These are phyloP conservation scores for Syzygium aromaticum DNA, from an alignment of 345 rosid genomes.

Conservation along the genomic window DNA sequence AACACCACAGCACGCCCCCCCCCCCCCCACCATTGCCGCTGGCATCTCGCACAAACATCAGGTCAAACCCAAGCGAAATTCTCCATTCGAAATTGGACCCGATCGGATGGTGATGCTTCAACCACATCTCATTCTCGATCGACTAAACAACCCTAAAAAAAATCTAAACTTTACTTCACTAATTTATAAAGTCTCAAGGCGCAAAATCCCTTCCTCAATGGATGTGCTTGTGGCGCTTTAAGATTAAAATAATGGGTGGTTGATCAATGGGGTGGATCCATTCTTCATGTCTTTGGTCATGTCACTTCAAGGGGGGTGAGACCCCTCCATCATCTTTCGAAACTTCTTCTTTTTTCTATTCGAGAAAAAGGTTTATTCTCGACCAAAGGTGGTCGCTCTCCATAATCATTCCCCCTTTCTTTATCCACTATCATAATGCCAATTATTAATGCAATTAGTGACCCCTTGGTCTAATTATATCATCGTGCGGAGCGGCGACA, in stretches of 20 bases:
- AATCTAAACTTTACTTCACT: neutral
- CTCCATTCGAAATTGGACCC: neutral
- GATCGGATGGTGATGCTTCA: neutral
- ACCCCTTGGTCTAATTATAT: neutral
- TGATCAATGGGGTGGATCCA: constrained; percentile 14
- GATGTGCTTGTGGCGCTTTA: neutral
- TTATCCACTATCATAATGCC: constrained; percentile 1
- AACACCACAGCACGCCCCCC: no score
- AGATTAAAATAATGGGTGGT: neutral
- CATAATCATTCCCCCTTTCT: constrained; percentile 13
- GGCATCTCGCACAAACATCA: neutral
- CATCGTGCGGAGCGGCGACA: neutral
- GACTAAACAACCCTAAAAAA: neutral
- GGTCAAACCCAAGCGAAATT: neutral
- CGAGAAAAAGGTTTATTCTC: constrained; percentile 4
- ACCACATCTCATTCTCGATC: neutral
- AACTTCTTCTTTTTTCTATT: constrained; percentile 4
- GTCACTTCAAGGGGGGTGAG: neutral
- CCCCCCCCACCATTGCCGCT: neutral
- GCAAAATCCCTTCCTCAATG: neutral
- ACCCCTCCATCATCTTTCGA: neutral
- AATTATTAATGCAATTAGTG: neutral
- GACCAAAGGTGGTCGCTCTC: constrained; percentile 9
- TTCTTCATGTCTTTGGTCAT: neutral
- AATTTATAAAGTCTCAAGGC: neutral